phyloP scores from a whole-genome alignment of 164 flowering plant genomes.

The Chloranthus sessilifolius region DNA sequence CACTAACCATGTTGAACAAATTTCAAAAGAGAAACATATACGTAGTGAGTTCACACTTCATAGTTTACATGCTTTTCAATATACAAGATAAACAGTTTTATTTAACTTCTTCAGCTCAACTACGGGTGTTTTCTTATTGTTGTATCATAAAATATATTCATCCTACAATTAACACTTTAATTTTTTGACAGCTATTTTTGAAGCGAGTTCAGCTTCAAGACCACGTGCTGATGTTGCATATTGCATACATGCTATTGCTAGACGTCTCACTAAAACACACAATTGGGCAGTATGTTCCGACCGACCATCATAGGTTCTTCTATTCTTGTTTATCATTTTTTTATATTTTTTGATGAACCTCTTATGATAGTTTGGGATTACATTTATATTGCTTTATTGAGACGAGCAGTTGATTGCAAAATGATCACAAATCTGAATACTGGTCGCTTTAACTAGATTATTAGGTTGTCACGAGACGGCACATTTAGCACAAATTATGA shows the following conservation, averaged over 20 bases:
- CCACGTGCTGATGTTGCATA: constrained; percentile 47
- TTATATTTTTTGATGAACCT: neutral
- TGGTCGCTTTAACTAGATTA: too few relatives aligned
- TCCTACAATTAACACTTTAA: constrained; percentile 1
- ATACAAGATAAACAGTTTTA: too few relatives aligned
- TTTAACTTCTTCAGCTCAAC: too few relatives aligned
- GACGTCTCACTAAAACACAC: constrained; percentile 43
- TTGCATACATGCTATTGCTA: constrained; percentile 44
- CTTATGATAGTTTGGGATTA: too few relatives aligned
- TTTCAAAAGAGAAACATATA: constrained; percentile 54
- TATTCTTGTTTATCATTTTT: too few relatives aligned
- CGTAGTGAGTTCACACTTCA: constrained; percentile 27
- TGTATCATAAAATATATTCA: neutral
- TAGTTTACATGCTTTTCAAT: neutral
- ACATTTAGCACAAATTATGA: too few relatives aligned
- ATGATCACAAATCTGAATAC: too few relatives aligned
- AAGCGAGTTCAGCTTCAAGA: constrained; percentile 34
- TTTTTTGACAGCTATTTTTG: constrained; percentile 38
- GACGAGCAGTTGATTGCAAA: too few relatives aligned
- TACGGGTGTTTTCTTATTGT: too few relatives aligned
- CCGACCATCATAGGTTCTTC: neutral
- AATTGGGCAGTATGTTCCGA: constrained; percentile 46
- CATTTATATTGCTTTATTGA: too few relatives aligned
- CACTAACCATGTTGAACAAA: constrained; percentile 46
- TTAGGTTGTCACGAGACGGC: too few relatives aligned